Evolutionary conservation across 2,329 filamentous ascomycete species (phyloP).

Genomic region (Cucurbitaria berberidis): DNA sequence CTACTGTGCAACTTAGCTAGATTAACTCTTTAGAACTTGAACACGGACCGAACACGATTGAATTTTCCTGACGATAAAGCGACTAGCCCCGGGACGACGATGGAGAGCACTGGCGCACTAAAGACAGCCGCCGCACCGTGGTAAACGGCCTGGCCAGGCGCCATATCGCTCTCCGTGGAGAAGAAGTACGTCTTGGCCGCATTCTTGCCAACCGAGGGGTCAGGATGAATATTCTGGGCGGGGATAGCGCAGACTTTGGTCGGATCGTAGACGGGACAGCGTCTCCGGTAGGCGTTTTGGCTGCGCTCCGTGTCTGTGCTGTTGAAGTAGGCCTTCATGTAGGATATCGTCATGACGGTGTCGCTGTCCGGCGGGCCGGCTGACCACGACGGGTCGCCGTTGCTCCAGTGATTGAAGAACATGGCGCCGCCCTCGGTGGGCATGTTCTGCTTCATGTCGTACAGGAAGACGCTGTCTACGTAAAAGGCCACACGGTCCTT

Average conservation of each 20-base stretch:
- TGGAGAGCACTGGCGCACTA: slow-evolving; percentile 21
- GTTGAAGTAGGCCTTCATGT: slow-evolving; percentile 83
- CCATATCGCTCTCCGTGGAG: slow-evolving; percentile 31
- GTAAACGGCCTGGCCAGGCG: slow-evolving; percentile 39
- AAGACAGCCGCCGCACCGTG: slow-evolving; percentile 26
- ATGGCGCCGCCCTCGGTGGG: slow-evolving; percentile 69
- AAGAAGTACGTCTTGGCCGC: slow-evolving; percentile 48
- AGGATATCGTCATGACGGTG: slow-evolving; percentile 68
- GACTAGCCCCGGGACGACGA: slow-evolving; percentile 33
- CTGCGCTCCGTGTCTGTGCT: slow-evolving; percentile 56
- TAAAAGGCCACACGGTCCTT: slow-evolving; percentile 70
- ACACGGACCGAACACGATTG: no score
- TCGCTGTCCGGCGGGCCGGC: slow-evolving; percentile 70
- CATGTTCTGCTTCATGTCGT: slow-evolving; percentile 62
- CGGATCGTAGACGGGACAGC: slow-evolving; percentile 38
- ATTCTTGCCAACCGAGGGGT: slow-evolving; percentile 29
- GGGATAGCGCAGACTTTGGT: slow-evolving; percentile 44
- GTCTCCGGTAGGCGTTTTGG: slow-evolving; percentile 38
- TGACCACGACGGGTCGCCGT: slow-evolving; percentile 74
- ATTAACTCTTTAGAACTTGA: no score
- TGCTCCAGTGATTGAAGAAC: slow-evolving; percentile 78
- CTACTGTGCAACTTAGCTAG: not conserved
- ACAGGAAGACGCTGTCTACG: slow-evolving; percentile 66
- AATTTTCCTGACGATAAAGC: slow-evolving; percentile 32
- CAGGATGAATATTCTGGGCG: slow-evolving; percentile 38